These are phyloP conservation scores for Glycine tomentella DNA, from an alignment of 306 rosid genomes.

Conservation along the genomic window DNA sequence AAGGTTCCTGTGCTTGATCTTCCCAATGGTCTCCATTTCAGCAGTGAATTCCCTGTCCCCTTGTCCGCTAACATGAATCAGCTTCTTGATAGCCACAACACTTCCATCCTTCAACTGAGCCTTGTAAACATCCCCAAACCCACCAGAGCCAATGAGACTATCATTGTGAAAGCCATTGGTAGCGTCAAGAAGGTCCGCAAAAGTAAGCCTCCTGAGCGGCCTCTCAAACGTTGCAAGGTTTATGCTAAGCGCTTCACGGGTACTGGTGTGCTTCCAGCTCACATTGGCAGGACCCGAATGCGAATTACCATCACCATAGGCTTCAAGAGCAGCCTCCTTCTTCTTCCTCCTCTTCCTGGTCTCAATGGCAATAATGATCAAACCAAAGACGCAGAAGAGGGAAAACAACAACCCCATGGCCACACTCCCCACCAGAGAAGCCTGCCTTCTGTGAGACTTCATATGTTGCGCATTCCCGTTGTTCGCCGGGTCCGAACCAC, in stretches of 20 bases:
- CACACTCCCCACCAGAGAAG: slow-evolving; percentile 82
- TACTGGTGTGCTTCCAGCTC: slow-evolving; percentile 78
- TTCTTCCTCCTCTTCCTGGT: slow-evolving; percentile 81
- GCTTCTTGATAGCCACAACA: slow-evolving; percentile 91
- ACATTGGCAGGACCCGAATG: slow-evolving; percentile 65
- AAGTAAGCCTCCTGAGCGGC: slow-evolving; percentile 86
- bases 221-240: slow-evolving; percentile 90
- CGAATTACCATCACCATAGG: slow-evolving; percentile 63
- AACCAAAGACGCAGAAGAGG: slow-evolving; percentile 82
- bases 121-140: slow-evolving; percentile 95
- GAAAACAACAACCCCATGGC: slow-evolving; percentile 91
- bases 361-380: slow-evolving; percentile 74
- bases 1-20: slow-evolving; percentile 92
- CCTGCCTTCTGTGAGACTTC: slow-evolving; percentile 69
- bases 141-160: slow-evolving; percentile 84
- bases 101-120: slow-evolving; percentile 91
- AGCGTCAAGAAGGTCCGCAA: slow-evolving; percentile 88
- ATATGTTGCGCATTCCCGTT: slow-evolving; percentile 49
- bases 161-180: slow-evolving; percentile 90
- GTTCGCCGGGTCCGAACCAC: slow-evolving; percentile 46
- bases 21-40: slow-evolving; percentile 99
- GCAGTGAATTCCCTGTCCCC: slow-evolving; percentile 99
- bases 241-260: slow-evolving; percentile 88
- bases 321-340: slow-evolving; percentile 74
- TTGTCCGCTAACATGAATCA: slow-evolving; percentile 90